Conservation (phyloP, 345 rosid species). For the Arabidopsis suecica region DNA sequence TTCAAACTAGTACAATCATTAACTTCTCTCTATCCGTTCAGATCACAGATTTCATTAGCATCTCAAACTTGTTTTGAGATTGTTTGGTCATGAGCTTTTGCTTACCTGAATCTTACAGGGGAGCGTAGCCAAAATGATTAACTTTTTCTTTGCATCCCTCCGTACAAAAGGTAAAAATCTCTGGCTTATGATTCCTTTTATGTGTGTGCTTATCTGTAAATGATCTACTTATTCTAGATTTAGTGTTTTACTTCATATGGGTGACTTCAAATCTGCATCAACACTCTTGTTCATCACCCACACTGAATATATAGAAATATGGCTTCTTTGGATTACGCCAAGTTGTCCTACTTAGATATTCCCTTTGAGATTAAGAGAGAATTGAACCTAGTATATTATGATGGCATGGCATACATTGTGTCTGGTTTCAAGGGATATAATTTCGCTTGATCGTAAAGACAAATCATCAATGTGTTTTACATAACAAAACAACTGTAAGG, state of each 20-base stretch:
- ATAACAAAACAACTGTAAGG: background rate
- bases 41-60: background rate
- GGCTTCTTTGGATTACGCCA: background rate
- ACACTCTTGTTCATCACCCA: background rate
- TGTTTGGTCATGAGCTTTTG: background rate
- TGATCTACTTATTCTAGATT: background rate
- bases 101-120: background rate
- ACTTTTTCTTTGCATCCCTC: background rate
- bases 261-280: background rate
- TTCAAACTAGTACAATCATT: background rate
- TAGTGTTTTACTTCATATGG: background rate
- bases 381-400: background rate
- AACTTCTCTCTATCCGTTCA: background rate
- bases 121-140: background rate
- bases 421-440: background rate
- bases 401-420: background rate
- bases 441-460: background rate
- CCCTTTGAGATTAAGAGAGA: background rate
- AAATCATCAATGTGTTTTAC: background rate
- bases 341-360: background rate
- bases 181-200: background rate
- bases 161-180: background rate
- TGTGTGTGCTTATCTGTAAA: background rate
- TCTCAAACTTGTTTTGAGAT: background rate
- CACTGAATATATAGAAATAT: background rate